phyloP scores from a whole-genome alignment of 2,329 filamentous ascomycete genomes.

The Chaetomium globosum region DNA sequence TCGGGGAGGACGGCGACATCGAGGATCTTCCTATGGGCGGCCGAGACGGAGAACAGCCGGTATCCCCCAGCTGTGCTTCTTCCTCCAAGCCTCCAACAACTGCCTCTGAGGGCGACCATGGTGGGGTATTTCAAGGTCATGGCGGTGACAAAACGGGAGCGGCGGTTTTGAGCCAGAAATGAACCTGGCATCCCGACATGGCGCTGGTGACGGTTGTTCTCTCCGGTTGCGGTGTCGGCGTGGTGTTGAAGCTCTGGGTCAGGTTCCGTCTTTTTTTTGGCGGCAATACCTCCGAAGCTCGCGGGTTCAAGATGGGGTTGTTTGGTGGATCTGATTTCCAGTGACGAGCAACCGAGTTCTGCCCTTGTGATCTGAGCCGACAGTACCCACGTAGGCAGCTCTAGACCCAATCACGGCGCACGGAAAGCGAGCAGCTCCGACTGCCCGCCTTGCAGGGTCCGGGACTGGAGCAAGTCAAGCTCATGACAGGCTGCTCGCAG shows the following conservation, averaged over 20 bases:
- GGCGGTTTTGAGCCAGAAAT: slow-evolving; percentile 30
- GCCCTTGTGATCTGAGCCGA: slow-evolving; percentile 8
- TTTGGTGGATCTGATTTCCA: neutral
- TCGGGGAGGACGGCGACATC: slow-evolving; percentile 54
- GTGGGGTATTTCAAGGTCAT: slow-evolving; percentile 24
- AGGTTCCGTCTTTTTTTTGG: no score
- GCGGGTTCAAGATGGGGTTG: neutral
- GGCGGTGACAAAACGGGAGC: slow-evolving; percentile 12
- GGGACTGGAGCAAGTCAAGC: neutral
- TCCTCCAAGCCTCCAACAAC: neutral
- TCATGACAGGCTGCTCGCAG: slow-evolving; percentile 1
- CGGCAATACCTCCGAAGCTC: slow-evolving; percentile 7
- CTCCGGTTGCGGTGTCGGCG: neutral
- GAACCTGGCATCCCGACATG: slow-evolving; percentile 36
- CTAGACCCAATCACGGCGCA: slow-evolving; percentile 14
- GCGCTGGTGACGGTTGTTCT: slow-evolving; percentile 16
- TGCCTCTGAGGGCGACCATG: slow-evolving; percentile 19
- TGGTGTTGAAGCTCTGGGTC: neutral
- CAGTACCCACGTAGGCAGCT: slow-evolving; percentile 2
- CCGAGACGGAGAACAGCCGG: slow-evolving; percentile 56
- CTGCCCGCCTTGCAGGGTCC: slow-evolving; percentile 1
- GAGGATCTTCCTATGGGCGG: slow-evolving; percentile 51
- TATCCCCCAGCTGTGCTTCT: neutral
- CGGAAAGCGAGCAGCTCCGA: neutral
- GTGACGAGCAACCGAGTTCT: neutral